Conservation (phyloP, 352 stramenopile species). For the Phytophthora pseudosyringae region DNA sequence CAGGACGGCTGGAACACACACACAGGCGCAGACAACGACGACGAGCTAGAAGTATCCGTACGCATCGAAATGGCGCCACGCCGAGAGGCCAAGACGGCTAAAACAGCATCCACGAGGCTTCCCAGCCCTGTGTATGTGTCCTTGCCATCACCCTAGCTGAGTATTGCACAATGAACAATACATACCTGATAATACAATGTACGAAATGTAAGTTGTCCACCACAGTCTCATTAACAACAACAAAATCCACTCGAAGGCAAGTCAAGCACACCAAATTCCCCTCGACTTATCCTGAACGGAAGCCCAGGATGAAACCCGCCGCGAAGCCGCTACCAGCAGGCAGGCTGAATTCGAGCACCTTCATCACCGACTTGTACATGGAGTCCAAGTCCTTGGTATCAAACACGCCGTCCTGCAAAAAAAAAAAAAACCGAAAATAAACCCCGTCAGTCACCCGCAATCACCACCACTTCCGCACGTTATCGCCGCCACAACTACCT, state of each 20-base stretch:
- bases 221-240: slow-evolving; percentile 2
- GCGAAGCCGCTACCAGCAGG: slow-evolving; percentile 80
- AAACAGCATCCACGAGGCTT: background rate
- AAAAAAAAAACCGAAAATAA: slow-evolving; percentile 1
- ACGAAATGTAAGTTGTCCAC: background rate
- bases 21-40: background rate
- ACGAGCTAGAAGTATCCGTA: background rate
- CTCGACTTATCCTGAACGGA: slow-evolving; percentile 61
- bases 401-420: slow-evolving; percentile 69
- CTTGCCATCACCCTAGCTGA: slow-evolving; percentile 8
- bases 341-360: slow-evolving; percentile 81
- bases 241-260: background rate
- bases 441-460: background rate
- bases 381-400: slow-evolving; percentile 82
- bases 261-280: background rate
- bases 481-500: slow-evolving; percentile 40
- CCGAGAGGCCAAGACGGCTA: background rate
- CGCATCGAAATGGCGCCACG: slow-evolving; percentile 6
- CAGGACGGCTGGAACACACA: background rate
- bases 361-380: slow-evolving; percentile 79
- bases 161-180: background rate
- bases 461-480: background rate
- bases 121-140: background rate
- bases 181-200: background rate
- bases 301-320: slow-evolving; percentile 76